A percentile compares a stretch with the other conserved stretches of the same genome.
Evolutionary conservation across 2,329 filamentous ascomycete species (phyloP).

Genomic region (Chaetomiaceae sp.): DNA sequence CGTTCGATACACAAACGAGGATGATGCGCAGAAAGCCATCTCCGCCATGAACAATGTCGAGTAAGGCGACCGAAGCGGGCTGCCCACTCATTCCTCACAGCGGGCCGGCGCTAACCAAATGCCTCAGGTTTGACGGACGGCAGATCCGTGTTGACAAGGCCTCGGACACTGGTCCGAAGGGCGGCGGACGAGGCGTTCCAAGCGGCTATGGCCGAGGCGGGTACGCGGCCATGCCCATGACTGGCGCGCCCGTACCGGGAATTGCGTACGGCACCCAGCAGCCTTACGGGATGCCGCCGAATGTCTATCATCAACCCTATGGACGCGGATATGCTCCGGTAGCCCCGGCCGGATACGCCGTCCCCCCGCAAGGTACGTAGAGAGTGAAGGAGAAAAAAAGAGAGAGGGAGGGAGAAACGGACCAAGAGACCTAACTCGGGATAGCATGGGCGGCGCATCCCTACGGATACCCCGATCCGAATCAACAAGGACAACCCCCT

Average conservation of each 20-base stretch:
- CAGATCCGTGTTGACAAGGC: conserved; percentile 94
- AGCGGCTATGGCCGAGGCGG: conserved; percentile 32
- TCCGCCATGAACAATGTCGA: conserved; percentile 80
- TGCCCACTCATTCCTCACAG: neutral
- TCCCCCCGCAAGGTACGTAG: conserved; percentile 37
- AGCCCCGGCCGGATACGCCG: conserved; percentile 37
- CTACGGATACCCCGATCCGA: conserved; percentile 47
- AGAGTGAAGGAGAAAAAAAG: no score
- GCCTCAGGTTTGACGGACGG: conserved; percentile 75
- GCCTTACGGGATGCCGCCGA: conserved; percentile 35
- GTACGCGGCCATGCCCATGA: conserved; percentile 22
- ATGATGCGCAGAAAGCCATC: conserved; percentile 74
- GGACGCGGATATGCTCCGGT: conserved; percentile 40
- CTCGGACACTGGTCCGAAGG: conserved; percentile 68
- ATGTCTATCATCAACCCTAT: conserved; percentile 40
- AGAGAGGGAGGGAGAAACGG: neutral
- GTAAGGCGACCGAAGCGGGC: conserved; percentile 55
- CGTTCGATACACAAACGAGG: conserved; percentile 77
- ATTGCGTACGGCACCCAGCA: conserved; percentile 35
- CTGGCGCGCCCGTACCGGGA: conserved; percentile 34
- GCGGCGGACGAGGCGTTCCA: conserved; percentile 38
- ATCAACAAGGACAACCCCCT: conserved; percentile 36
- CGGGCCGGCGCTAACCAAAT: conserved; percentile 17
- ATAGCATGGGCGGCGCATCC: conserved; percentile 31
- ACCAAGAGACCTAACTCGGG: conserved; percentile 5